Conservation (phyloP, 371 early-diverging fungal species). For the Mortierella sp. region DNA sequence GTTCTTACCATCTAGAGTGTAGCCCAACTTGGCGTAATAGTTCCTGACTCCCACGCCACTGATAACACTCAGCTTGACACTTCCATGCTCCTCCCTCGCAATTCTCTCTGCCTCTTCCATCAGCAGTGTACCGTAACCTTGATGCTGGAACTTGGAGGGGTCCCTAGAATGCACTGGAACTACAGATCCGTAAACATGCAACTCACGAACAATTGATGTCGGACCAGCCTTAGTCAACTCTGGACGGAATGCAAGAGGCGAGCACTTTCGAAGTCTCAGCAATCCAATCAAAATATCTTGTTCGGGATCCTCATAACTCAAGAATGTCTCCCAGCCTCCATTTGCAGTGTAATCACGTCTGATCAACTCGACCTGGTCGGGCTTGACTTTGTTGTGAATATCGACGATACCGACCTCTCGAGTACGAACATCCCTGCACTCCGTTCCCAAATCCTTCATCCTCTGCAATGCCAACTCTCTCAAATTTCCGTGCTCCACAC, state of each 20-base stretch:
- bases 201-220: conserved; percentile 97
- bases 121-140: conserved; percentile 98
- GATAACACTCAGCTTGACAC: conserved; percentile 97
- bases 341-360: conserved; percentile 99
- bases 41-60: conserved; percentile 99
- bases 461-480: conserved; percentile 97
- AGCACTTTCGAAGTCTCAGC: conserved; percentile 97
- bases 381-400: conserved; percentile 96
- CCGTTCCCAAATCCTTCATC: conserved; percentile 98
- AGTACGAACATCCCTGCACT: conserved; percentile 99
- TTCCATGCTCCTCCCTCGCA: conserved; percentile 98
- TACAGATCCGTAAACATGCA: conserved; percentile 99
- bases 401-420: conserved; percentile 99
- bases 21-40: conserved; percentile 99
- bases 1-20: conserved; percentile 90
- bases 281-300: conserved; percentile 99
- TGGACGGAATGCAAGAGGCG: conserved; percentile 91
- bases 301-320: conserved; percentile 99
- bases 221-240: conserved; percentile 88
- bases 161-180: conserved; percentile 98
- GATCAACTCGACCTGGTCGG: conserved; percentile 97
- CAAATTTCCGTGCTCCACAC: conserved; percentile 99
- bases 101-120: conserved; percentile 99
- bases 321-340: conserved; percentile 99
- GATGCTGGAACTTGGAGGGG: conserved; percentile 99